Percentiles rank a stretch among this genome's conserved stretches.
These are phyloP conservation scores for Verticillium dahliae DNA, from an alignment of 2,329 filamentous ascomycete species.

Conservation along the genomic window DNA sequence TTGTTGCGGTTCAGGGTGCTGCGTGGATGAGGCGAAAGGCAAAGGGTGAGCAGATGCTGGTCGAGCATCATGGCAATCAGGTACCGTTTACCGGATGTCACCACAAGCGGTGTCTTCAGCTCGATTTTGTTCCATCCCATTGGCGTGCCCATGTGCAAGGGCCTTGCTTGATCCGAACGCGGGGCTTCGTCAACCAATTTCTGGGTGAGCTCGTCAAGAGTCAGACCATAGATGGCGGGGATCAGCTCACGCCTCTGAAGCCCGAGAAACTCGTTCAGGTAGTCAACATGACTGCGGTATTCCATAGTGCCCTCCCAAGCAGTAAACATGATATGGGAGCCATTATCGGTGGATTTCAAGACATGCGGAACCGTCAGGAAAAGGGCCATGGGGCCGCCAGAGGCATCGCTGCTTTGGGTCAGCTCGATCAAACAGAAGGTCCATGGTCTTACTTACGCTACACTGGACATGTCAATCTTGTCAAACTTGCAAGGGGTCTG, in stretches of 20 bases:
- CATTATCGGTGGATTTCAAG: neutral
- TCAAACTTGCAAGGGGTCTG: neutral
- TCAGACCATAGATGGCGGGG: neutral
- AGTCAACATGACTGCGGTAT: neutral
- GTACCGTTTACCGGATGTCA: neutral
- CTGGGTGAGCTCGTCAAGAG: neutral
- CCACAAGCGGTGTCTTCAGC: too few relatives aligned
- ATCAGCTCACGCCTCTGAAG: neutral
- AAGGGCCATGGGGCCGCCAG: neutral
- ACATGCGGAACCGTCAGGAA: neutral
- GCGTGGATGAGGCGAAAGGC: neutral
- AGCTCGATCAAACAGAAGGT: neutral
- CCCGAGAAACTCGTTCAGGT: neutral
- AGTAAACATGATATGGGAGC: neutral
- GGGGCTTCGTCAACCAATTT: neutral
- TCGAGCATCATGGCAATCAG: neutral
- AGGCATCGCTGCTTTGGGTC: neutral
- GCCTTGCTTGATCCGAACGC: neutral
- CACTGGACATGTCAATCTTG: neutral
- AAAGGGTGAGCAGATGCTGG: neutral
- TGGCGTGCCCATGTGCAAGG: neutral
- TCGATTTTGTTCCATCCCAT: neutral
- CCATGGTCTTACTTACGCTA: neutral
- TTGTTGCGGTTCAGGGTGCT: too few relatives aligned
- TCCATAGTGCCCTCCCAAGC: neutral